These are phyloP conservation scores for Candida tammaniensis DNA, from an alignment of 805 yeast genomes.

Conservation along the genomic window DNA sequence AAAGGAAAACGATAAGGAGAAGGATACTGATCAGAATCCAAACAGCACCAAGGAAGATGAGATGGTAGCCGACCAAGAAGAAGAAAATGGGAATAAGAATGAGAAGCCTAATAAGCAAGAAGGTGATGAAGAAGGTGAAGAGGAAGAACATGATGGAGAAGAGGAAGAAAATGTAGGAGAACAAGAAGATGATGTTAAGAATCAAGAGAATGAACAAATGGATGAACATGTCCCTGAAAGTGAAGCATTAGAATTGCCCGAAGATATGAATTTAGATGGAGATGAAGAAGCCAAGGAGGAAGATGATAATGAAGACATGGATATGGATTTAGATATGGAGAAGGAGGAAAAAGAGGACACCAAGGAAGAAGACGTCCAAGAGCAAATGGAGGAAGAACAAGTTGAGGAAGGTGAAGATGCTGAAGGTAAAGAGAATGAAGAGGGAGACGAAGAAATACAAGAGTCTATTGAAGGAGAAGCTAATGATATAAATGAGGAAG, in stretches of 20 bases:
- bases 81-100: conserved; percentile 33
- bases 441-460: conserved; percentile 33
- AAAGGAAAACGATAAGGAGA: conserved; percentile 71
- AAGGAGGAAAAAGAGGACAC: conserved; percentile 31
- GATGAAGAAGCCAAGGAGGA: conserved; percentile 48
- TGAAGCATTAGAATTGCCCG: conserved; percentile 88
- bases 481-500: conserved; percentile 25
- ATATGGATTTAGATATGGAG: conserved; percentile 29
- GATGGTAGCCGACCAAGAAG: conserved; percentile 44
- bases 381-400: conserved; percentile 15
- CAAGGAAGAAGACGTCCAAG: conserved; percentile 22
- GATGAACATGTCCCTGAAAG: conserved; percentile 77
- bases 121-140: conserved; percentile 40
- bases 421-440: conserved; percentile 23
- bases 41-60: conserved; percentile 53
- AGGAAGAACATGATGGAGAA: conserved; percentile 49
- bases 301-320: conserved; percentile 35
- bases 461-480: conserved; percentile 34
- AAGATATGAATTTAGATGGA: conserved; percentile 83
- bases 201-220: conserved; percentile 65
- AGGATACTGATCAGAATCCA: conserved; percentile 71
- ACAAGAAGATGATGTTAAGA: conserved; percentile 73
- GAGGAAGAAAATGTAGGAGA: conserved; percentile 76
- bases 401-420: conserved; percentile 21
- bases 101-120: conserved; percentile 34